These are phyloP conservation scores for Triticum monococcum DNA, from an alignment of 176 grass and related monocot species.

Conservation along the genomic window DNA sequence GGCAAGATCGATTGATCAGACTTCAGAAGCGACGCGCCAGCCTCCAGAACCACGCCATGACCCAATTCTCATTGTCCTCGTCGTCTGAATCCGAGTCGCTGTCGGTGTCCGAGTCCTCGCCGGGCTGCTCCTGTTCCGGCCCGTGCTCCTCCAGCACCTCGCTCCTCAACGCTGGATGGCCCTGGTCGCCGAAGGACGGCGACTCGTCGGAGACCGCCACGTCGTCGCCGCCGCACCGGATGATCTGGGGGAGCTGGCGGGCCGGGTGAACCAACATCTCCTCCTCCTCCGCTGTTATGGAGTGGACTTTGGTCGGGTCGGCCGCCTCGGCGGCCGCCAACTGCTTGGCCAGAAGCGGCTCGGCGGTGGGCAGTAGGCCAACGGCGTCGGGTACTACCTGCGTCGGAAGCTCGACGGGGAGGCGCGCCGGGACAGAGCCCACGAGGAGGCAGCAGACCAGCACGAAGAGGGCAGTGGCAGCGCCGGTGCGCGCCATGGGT, in stretches of 20 bases:
- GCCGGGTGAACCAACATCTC: background rate
- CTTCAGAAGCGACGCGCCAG: conserved; percentile 36
- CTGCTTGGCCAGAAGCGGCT: conserved; percentile 10
- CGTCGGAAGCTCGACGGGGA: background rate
- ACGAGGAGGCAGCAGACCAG: conserved; percentile 39
- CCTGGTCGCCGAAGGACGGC: background rate
- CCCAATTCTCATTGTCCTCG: conserved; percentile 22
- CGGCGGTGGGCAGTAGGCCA: background rate
- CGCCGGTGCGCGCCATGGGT: conserved; percentile 24
- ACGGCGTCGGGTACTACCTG: background rate
- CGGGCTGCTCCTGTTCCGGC: background rate
- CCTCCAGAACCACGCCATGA: conserved; percentile 43
- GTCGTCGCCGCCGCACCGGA: conserved; percentile 22
- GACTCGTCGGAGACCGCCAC: background rate
- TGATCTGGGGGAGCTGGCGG: background rate
- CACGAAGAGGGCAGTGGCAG: background rate
- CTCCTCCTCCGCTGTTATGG: background rate
- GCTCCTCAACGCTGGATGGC: background rate
- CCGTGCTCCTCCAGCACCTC: background rate
- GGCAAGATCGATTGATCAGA: conserved; percentile 12
- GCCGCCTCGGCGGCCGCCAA: background rate
- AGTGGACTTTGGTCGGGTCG: background rate
- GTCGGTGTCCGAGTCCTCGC: conserved; percentile 27
- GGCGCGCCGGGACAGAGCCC: background rate
- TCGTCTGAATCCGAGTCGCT: conserved; percentile 47